Evolutionary conservation across 2,329 filamentous ascomycete genomes (phyloP).

Genomic region (Rhexocercosporidium sp.): DNA sequence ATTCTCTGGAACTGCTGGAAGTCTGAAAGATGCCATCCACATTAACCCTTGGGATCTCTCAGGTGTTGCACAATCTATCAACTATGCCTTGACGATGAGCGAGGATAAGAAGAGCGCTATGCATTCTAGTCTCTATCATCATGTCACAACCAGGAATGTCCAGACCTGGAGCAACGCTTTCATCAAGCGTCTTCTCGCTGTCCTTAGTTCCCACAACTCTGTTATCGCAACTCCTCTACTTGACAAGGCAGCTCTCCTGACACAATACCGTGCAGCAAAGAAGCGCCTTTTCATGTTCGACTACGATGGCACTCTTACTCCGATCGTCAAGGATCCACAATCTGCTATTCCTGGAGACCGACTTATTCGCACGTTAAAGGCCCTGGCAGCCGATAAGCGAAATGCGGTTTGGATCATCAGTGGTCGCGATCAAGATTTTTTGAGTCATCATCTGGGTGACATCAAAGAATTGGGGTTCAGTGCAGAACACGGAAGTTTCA

Average conservation of each 20-base stretch:
- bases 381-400: conserved; percentile 76
- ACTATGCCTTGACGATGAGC: conserved; percentile 80
- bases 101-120: conserved; percentile 67
- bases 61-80: conserved; percentile 83
- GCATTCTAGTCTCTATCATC: conserved; percentile 77
- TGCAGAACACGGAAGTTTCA: conserved; percentile 96
- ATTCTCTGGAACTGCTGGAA: conserved; percentile 92
- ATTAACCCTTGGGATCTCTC: conserved; percentile 96
- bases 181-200: conserved; percentile 77
- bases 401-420: conserved; percentile 99
- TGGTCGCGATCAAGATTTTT: conserved; percentile 88
- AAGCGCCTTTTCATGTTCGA: conserved; percentile 97
- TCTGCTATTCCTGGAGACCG: conserved; percentile 87
- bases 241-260: conserved; percentile 73
- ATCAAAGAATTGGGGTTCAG: conserved; percentile 89
- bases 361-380: conserved; percentile 79
- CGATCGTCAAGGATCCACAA: conserved; percentile 90
- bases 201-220: conserved; percentile 77
- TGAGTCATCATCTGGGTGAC: conserved; percentile 91
- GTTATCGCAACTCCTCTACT: conserved; percentile 80
- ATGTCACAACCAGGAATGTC: conserved; percentile 85
- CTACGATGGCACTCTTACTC: conserved; percentile 95
- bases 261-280: conserved; percentile 74
- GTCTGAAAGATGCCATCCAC: conserved; percentile 83
- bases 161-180: conserved; percentile 85